These are phyloP conservation scores for Diaporthe ilicicola DNA, from an alignment of 2,329 filamentous ascomycete species.

Conservation along the genomic window DNA sequence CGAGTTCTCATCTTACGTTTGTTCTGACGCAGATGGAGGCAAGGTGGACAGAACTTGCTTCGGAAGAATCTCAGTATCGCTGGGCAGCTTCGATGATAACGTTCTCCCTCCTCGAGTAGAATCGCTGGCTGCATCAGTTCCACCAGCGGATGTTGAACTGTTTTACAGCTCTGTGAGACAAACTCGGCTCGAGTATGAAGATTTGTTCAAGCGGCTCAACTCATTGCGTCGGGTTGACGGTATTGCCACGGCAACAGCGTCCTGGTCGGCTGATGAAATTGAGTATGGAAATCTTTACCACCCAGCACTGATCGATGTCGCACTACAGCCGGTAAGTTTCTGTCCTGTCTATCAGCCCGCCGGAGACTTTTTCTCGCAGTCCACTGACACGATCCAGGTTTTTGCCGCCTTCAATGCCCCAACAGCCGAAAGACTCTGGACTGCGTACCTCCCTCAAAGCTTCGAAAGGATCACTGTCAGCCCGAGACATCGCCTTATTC, in stretches of 20 bases:
- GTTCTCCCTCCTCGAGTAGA: neutral
- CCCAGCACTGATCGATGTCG: constrained; percentile 7
- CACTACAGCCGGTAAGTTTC: constrained; percentile 1
- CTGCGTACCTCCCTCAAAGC: constrained; percentile 8
- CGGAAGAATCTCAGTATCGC: neutral
- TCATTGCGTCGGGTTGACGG: constrained; percentile 1
- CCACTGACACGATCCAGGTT: neutral
- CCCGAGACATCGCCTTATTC: neutral
- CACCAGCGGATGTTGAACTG: neutral
- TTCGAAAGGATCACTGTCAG: neutral
- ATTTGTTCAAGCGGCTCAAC: neutral
- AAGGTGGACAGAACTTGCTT: neutral
- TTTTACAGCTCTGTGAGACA: neutral
- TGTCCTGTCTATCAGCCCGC: neutral
- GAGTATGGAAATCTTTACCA: neutral
- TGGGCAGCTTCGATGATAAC: neutral
- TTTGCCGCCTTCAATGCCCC: constrained; percentile 12
- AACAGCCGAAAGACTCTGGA: constrained; percentile 6
- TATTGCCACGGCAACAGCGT: constrained; percentile 14
- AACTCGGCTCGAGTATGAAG: neutral
- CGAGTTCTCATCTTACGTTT: neutral
- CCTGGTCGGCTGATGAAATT: constrained; percentile 1
- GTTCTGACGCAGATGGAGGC: neutral
- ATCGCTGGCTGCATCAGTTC: neutral
- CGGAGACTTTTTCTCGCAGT: neutral